A percentile compares a stretch with the other conserved stretches of the same genome.
These are phyloP conservation scores for Calonectria pteridis DNA, from an alignment of 2,329 filamentous ascomycete genomes.

Conservation along the genomic window DNA sequence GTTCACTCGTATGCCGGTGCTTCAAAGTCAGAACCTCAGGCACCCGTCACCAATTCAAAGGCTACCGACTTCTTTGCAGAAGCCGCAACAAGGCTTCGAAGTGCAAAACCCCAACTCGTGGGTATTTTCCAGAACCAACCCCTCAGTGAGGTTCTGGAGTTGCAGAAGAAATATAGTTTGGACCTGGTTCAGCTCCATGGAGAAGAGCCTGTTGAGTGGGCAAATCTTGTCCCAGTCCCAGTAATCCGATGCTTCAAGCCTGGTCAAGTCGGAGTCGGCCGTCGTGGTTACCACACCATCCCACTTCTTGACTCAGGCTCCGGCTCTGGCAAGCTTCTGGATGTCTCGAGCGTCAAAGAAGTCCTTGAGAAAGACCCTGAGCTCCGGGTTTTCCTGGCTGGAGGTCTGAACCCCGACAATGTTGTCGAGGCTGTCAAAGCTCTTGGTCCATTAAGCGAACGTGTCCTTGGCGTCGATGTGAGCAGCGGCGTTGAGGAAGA, in stretches of 20 bases:
- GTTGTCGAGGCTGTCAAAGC: constrained; percentile 74
- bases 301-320: constrained; percentile 89
- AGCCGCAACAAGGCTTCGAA: constrained; percentile 60
- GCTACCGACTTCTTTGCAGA: constrained; percentile 80
- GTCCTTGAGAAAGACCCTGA: constrained; percentile 76
- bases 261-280: constrained; percentile 76
- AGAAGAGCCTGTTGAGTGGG: constrained; percentile 92
- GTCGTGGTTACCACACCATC: constrained; percentile 84
- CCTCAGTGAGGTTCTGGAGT: constrained; percentile 82
- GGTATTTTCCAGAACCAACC: constrained; percentile 96
- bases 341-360: constrained; percentile 76
- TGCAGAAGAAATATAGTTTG: constrained; percentile 80
- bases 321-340: constrained; percentile 84
- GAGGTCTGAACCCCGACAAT: constrained; percentile 85
- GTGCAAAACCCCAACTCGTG: constrained; percentile 80
- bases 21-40: constrained; percentile 48
- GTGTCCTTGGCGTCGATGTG: constrained; percentile 88
- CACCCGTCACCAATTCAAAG: constrained; percentile 43
- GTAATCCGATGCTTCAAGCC: constrained; percentile 90
- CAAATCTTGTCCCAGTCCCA: constrained; percentile 87
- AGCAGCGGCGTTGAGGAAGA: constrained; percentile 93
- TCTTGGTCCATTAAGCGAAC: constrained; percentile 69
- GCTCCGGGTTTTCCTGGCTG: constrained; percentile 85
- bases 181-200: constrained; percentile 96
- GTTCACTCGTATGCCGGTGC: constrained; percentile 76